These are phyloP conservation scores for Aspergillus hancockii DNA, from an alignment of 495 filamentous ascomycete species.

Conservation along the genomic window DNA sequence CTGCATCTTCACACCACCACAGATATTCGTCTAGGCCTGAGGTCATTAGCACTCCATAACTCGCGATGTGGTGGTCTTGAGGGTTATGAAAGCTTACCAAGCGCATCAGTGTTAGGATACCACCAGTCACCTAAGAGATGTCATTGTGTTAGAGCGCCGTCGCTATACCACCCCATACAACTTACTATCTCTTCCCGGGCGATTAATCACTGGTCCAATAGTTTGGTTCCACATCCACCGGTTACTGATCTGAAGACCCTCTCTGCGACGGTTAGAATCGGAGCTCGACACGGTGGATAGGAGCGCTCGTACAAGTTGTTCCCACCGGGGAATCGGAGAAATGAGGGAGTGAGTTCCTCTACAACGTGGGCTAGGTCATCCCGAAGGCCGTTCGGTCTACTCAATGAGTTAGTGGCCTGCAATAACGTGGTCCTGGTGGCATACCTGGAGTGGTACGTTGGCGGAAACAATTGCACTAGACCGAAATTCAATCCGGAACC, in stretches of 20 bases:
- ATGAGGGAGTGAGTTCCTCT: constrained; percentile 52
- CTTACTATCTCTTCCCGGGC: constrained; percentile 54
- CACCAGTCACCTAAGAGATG: constrained; percentile 53
- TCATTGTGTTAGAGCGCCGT: background rate
- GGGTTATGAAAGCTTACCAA: constrained; percentile 51
- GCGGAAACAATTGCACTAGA: constrained; percentile 66
- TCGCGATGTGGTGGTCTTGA: background rate
- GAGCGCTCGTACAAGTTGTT: constrained; percentile 60
- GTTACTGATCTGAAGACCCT: constrained; percentile 34
- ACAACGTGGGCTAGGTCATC: constrained; percentile 59
- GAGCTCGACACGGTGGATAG: too few relatives aligned
- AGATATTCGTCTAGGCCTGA: constrained; percentile 57
- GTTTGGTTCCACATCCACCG: constrained; percentile 72
- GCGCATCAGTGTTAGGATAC: constrained; percentile 61
- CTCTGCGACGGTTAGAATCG: constrained; percentile 18
- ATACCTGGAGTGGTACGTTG: constrained; percentile 48
- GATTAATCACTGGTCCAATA: constrained; percentile 61
- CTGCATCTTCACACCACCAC: constrained; percentile 65
- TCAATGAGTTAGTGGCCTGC: background rate
- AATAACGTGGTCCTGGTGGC: background rate
- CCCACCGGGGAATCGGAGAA: constrained; percentile 66
- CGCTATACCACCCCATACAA: too few relatives aligned
- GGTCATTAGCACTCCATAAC: too few relatives aligned
- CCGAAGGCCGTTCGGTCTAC: constrained; percentile 60
- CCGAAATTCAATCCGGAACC: constrained; percentile 60